Base-by-base conservation (phyloP, 1,139 yeast species). In the Lodderomyces parapsilosis region DNA sequence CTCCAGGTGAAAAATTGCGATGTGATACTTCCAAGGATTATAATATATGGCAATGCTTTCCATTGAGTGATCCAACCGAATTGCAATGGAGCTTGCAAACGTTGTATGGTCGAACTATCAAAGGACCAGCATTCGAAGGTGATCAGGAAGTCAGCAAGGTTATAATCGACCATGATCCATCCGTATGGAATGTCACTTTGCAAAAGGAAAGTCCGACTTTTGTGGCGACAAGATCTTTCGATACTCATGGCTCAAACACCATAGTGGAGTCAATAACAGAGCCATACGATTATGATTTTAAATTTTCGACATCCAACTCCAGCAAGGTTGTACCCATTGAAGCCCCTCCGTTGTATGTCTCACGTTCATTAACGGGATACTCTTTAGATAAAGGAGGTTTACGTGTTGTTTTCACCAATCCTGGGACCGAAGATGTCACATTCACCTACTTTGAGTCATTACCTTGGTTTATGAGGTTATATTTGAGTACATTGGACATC, bases 381-480 rank as follows among this genome's bases (percentile, higher is more conserved):
- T 91, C 96, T 2, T 94, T 86, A 59, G 97, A 89, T 56, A 76
- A 79, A 47, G 98, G 98, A 45, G 97, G 97, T 0, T 72, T 93
- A 51, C 81, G 97, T 59, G 79, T 86, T 0, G 86, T 82, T 7
- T 78, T 91, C 54, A 68, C 72, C 17, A 94, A 93, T 57, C 88
- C 91, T 0, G 65, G 79, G 0, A 58, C 68, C 6, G 57, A 63
- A 13, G 62, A 75, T 0, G 76, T 81, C 1, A 63, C 65, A 3
- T 70, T 90, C 42, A 67, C 81, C 1, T 87, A 87, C 54, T 84
- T 83, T 55, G 97, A 93, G 60, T 76, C 90, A 0, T 70, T 90
- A 28, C 99, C 99, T 0, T 93, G 99, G 99, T 93, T 80, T 60
- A 84, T 91, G 81, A 79, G 94, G 52, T 65, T 89, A 3, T 93